A percentile compares a stretch with the other conserved stretches of the same genome.
Evolutionary conservation across 148 eudicot genomes (phyloP).

Genomic region (Persicaria tinctoria): DNA sequence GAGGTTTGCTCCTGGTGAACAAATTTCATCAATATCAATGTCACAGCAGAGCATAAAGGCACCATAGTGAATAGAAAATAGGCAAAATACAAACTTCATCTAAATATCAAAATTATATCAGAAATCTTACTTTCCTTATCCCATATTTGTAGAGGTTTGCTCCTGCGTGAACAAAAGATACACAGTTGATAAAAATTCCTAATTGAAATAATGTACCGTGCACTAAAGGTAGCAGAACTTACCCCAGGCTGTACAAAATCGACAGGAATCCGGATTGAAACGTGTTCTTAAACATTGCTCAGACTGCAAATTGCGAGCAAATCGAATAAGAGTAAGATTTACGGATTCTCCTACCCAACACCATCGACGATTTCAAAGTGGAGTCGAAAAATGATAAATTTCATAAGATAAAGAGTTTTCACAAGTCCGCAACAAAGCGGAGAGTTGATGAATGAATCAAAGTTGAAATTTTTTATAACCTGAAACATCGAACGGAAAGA

Average conservation of each 20-base stretch:
- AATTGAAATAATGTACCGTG: not conserved
- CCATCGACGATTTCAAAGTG: not conserved
- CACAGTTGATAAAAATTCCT: not conserved
- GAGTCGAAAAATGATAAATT: not conserved
- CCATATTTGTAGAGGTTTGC: conserved; percentile 99
- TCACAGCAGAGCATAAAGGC: not conserved
- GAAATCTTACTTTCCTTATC: conserved; percentile 78
- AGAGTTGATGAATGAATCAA: not conserved
- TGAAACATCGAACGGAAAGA: not conserved
- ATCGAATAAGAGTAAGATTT: not conserved
- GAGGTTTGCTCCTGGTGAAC: too few relatives aligned
- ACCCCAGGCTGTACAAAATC: conserved; percentile 93
- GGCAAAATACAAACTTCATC: not conserved
- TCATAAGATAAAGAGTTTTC: not conserved
- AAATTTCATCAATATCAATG: not conserved
- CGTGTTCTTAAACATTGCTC: conserved; percentile 82
- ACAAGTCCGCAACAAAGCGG: not conserved
- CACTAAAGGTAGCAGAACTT: conserved; percentile 7
- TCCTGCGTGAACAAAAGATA: conserved; percentile 36
- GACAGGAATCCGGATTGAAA: conserved; percentile 94
- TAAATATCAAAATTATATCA: not conserved
- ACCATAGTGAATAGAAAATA: not conserved
- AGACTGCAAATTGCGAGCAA: conserved; percentile 9
- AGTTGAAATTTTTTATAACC: not conserved
- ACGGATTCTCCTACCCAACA: not conserved